Conservation (phyloP, 805 yeast species). For the Kuraishia cidri region DNA sequence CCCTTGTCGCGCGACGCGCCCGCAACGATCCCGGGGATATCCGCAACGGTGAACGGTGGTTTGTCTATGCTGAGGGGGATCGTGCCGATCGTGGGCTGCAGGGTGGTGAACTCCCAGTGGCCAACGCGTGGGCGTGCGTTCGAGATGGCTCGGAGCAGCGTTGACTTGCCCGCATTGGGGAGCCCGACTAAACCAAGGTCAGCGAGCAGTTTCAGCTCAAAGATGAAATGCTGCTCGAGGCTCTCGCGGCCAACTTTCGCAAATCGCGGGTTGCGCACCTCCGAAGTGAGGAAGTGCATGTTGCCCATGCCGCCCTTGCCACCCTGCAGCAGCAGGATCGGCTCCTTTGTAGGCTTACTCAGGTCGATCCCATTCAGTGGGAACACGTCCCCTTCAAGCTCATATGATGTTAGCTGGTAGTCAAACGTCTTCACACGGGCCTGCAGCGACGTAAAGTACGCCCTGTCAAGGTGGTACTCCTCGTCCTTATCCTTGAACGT, state of each 20-base stretch:
- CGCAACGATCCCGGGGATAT: slow-evolving; percentile 90
- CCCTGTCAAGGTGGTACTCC: slow-evolving; percentile 55
- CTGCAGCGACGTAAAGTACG: slow-evolving; percentile 58
- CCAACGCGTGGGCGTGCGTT: slow-evolving; percentile 88
- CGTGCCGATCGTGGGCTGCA: slow-evolving; percentile 89
- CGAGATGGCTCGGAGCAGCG: slow-evolving; percentile 78
- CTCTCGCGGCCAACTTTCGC: slow-evolving; percentile 74
- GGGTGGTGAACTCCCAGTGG: slow-evolving; percentile 94
- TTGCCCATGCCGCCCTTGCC: slow-evolving; percentile 96
- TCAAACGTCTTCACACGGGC: slow-evolving; percentile 62
- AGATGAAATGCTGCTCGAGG: slow-evolving; percentile 53
- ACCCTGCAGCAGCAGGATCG: slow-evolving; percentile 66
- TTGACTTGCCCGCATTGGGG: slow-evolving; percentile 96
- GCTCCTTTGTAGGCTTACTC: slow-evolving; percentile 48
- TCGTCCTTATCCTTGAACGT: slow-evolving; percentile 70
- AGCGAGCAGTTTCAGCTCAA: slow-evolving; percentile 84
- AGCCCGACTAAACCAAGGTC: slow-evolving; percentile 92
- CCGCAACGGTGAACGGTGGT: slow-evolving; percentile 85
- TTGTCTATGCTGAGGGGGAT: slow-evolving; percentile 52
- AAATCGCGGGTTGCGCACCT: slow-evolving; percentile 84
- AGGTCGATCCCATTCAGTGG: slow-evolving; percentile 82
- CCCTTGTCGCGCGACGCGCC: slow-evolving; percentile 86
- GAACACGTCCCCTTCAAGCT: slow-evolving; percentile 54
- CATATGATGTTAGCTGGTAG: slow-evolving; percentile 43
- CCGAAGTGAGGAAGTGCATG: slow-evolving; percentile 83